Conservation (phyloP, 1,139 yeast species). For the Suhomyces terraborum region DNA sequence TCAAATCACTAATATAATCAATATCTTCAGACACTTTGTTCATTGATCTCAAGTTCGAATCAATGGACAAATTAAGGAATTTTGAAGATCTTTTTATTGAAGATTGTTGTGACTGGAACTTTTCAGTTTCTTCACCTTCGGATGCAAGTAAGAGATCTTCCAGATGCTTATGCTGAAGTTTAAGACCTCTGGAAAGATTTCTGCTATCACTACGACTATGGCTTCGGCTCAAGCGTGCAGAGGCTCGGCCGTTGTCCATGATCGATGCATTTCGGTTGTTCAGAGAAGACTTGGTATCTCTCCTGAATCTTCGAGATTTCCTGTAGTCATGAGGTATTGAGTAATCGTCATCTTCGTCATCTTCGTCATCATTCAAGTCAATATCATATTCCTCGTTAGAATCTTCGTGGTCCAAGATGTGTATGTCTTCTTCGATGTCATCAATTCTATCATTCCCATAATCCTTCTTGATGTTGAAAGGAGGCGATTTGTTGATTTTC, state of each 20-base stretch:
- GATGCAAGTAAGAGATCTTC: conserved; percentile 13
- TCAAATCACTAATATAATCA: conserved; percentile 32
- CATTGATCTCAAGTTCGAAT: conserved; percentile 26
- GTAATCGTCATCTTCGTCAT: conserved; percentile 6
- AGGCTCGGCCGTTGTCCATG: background rate
- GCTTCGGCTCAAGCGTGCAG: conserved; percentile 5
- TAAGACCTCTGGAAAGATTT: conserved; percentile 3
- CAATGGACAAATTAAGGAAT: conserved; percentile 49
- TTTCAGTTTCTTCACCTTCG: conserved; percentile 21
- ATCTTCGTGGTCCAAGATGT: conserved; percentile 6
- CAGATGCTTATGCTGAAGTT: conserved; percentile 8
- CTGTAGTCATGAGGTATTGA: background rate
- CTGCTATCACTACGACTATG: conserved; percentile 6
- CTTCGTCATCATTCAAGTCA: conserved; percentile 11
- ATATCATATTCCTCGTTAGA: conserved; percentile 10
- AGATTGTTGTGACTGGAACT: conserved; percentile 26
- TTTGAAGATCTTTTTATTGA: conserved; percentile 50
- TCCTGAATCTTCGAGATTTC: background rate
- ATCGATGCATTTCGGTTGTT: conserved; percentile 3
- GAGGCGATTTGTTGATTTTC: conserved; percentile 45
- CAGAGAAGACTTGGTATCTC: background rate
- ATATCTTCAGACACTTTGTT: conserved; percentile 21
- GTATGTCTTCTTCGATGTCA: conserved; percentile 20
- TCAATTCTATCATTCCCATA: conserved; percentile 31
- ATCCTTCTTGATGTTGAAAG: conserved; percentile 43